Percentiles rank a stretch among this genome's conserved stretches.
Conservation (phyloP, 2,329 filamentous ascomycete species). For the Cladophialophora bantiana region DNA sequence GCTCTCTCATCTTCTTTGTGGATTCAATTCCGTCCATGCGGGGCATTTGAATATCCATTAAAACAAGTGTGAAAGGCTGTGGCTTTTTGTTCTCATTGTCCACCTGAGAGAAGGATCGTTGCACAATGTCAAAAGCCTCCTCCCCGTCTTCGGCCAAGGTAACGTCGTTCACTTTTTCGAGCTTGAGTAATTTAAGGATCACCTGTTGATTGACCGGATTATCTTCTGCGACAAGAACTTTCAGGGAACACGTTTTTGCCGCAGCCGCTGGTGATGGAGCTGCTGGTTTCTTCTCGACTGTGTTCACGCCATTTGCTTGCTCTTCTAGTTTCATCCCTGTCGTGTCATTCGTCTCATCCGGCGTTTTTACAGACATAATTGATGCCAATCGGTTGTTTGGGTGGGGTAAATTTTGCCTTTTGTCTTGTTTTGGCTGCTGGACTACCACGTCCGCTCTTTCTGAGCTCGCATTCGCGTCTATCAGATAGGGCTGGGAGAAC, state of each 20-base stretch:
- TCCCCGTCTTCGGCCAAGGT: constrained; percentile 84
- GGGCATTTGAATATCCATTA: constrained; percentile 76
- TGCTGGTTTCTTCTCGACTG: neutral
- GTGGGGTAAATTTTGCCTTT: constrained; percentile 1
- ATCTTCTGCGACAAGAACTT: constrained; percentile 83
- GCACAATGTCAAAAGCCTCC: constrained; percentile 84
- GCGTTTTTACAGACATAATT: constrained; percentile 19
- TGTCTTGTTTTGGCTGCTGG: constrained; percentile 7
- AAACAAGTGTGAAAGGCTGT: constrained; percentile 80
- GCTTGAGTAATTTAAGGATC: constrained; percentile 64
- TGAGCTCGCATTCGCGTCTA: constrained; percentile 15
- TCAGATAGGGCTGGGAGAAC: constrained; percentile 72
- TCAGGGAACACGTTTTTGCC: constrained; percentile 65
- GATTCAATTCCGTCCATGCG: constrained; percentile 58
- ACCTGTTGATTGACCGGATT: constrained; percentile 70
- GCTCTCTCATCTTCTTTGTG: constrained; percentile 60
- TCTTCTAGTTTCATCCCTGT: neutral
- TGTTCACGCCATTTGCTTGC: constrained; percentile 1
- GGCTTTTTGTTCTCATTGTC: constrained; percentile 52
- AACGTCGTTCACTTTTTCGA: constrained; percentile 68
- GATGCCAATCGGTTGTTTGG: constrained; percentile 12
- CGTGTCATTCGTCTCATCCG: constrained; percentile 2
- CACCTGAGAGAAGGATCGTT: constrained; percentile 68
- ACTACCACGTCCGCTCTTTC: constrained; percentile 12
- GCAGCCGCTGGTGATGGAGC: constrained; percentile 63